These are phyloP conservation scores for Candida chauliodis DNA, from an alignment of 805 yeast species.

Conservation along the genomic window DNA sequence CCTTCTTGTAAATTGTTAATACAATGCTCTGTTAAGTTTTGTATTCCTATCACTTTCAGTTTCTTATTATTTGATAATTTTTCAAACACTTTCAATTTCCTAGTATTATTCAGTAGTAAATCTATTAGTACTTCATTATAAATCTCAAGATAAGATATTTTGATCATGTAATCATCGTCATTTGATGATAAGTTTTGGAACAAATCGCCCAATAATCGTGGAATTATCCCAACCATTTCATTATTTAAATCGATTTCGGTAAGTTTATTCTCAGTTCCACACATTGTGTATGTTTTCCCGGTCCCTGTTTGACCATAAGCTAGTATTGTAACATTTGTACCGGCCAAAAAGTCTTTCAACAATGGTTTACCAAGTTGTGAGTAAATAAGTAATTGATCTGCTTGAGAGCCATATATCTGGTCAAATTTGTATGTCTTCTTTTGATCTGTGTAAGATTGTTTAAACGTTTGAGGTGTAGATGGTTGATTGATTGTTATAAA, in stretches of 20 bases:
- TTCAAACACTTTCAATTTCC: constrained; percentile 18
- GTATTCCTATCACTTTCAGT: constrained; percentile 44
- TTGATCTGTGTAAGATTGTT: constrained; percentile 2
- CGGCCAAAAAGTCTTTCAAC: constrained; percentile 58
- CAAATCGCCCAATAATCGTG: constrained; percentile 43
- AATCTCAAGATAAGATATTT: constrained; percentile 77
- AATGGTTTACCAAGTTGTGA: constrained; percentile 71
- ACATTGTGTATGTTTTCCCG: constrained; percentile 79
- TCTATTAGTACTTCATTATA: constrained; percentile 86
- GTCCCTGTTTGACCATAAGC: constrained; percentile 87
- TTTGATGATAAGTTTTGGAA: constrained; percentile 45
- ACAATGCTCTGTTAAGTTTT: constrained; percentile 61
- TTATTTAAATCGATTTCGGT: neutral
- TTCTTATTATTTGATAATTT: constrained; percentile 36
- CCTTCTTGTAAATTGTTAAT: constrained; percentile 57
- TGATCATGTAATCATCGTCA: constrained; percentile 59
- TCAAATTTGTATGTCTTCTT: constrained; percentile 65
- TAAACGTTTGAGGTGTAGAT: constrained; percentile 5
- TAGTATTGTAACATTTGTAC: constrained; percentile 70
- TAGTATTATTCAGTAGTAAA: constrained; percentile 50
- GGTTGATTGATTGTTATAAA: constrained; percentile 12
- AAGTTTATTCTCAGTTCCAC: constrained; percentile 34
- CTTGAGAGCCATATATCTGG: constrained; percentile 77
- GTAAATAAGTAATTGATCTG: constrained; percentile 67
- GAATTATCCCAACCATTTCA: constrained; percentile 54